Base-by-base conservation (phyloP, 2,329 filamentous ascomycete species). In the Penicillium janthinellum region DNA sequence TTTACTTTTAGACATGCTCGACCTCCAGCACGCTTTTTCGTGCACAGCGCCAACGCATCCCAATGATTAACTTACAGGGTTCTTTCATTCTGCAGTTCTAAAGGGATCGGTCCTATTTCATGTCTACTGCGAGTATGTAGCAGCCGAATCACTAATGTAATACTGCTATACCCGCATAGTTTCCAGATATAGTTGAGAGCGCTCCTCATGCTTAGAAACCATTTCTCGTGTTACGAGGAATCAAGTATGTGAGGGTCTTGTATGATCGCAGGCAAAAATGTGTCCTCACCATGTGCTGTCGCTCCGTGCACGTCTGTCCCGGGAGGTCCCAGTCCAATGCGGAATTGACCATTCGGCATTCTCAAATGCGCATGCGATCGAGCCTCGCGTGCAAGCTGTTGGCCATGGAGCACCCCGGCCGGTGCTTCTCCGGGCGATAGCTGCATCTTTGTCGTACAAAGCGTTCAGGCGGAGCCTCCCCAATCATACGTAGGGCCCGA, bases 1-100 rank as follows among this genome's bases (percentile, higher is more conserved):
- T 47, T 47, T 47, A 31, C 15, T 31, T 47, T 47, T 47, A 31
- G 60, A 59, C 50, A 41, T 63, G 53, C 52, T 31, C 22, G 44
- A 35, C 66, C 65, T 70, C 71, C 71, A 75, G 70, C 71, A 75
- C 68, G 73, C 71, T 69, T 65, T 14, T 20, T 69, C 47, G 64
- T 45, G 64, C 69, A 70, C 69, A 73, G 64, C 31, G 31, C 31
- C 31, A 31, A 10, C 71, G 64, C 69, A 72, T 65, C 54, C 35
- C 35, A 35, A 28, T 35, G 47, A 14, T 49, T 20, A 20, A 20
- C 20, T 20, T 35, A 8, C 31, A 35, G 47, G 31, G 47, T 7
- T 49, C 22, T 17, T 31, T 5, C 25, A 28, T 28, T 5, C 20
- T 44, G 25, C 12, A 15, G 42, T n/a, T 31, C 14, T 11, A 8